These are phyloP conservation scores for Chaetomiaceae sp. DNA, from an alignment of 2,329 filamentous ascomycete genomes.

Conservation along the genomic window DNA sequence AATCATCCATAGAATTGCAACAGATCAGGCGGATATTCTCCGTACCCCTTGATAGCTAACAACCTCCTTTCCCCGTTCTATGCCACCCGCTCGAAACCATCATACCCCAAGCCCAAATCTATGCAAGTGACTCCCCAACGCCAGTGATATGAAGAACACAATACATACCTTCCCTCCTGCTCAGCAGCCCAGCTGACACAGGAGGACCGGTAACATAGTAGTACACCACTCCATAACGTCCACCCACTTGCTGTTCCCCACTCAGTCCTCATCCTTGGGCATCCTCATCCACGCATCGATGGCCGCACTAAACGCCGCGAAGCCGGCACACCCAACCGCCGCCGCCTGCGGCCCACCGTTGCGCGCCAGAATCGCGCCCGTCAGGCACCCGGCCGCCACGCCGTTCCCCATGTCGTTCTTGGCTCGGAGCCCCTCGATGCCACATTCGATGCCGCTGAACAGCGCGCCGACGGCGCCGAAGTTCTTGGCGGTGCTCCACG, in stretches of 20 bases:
- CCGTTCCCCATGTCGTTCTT: slow-evolving; percentile 93
- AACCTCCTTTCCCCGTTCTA: slow-evolving; percentile 2
- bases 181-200: background rate
- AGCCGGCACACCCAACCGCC: slow-evolving; percentile 80
- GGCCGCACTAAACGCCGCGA: slow-evolving; percentile 85
- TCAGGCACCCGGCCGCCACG: slow-evolving; percentile 80
- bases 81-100: slow-evolving; percentile 1
- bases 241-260: background rate
- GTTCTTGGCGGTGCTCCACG: slow-evolving; percentile 81
- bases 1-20: no score
- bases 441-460: slow-evolving; percentile 90
- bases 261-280: slow-evolving; percentile 52
- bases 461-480: slow-evolving; percentile 90
- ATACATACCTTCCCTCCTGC: slow-evolving; percentile 16
- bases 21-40: slow-evolving; percentile 11
- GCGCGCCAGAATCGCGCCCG: slow-evolving; percentile 79
- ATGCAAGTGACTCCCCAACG: slow-evolving; percentile 21
- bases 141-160: slow-evolving; percentile 26
- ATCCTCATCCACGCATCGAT: slow-evolving; percentile 90
- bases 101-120: slow-evolving; percentile 5
- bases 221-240: background rate
- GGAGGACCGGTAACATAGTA: slow-evolving; percentile 8
- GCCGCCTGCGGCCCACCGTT: slow-evolving; percentile 87
- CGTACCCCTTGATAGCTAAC: background rate
- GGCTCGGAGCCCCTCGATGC: slow-evolving; percentile 83